phyloP scores from a whole-genome alignment of 2,329 filamentous ascomycete species.

The Pezicula neosporulosa region DNA sequence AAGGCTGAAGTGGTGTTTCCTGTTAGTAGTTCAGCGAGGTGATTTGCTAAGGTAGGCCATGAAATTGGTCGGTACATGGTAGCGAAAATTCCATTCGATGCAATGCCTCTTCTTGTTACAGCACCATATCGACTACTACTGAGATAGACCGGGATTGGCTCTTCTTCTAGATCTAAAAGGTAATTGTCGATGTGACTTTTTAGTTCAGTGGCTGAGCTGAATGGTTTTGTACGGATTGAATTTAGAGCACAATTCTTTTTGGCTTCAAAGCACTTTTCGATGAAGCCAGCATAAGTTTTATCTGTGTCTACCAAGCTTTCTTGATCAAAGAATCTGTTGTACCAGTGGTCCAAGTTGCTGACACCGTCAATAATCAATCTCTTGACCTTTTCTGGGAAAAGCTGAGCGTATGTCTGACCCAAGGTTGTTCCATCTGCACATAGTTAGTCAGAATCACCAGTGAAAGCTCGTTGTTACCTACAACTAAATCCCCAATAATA shows the following conservation, averaged over 20 bases:
- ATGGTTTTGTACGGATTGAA: constrained; percentile 5
- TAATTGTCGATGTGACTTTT: constrained; percentile 10
- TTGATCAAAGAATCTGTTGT: constrained; percentile 12
- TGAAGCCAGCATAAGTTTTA: constrained; percentile 12
- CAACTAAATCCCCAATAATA: constrained; percentile 38
- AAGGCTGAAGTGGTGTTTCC: constrained; percentile 18
- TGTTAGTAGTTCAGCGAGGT: constrained; percentile 12
- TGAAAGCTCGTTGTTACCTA: constrained; percentile 1
- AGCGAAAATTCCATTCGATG: constrained; percentile 32
- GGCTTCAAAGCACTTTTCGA: constrained; percentile 16
- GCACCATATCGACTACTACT: constrained; percentile 16
- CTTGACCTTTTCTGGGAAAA: constrained; percentile 30
- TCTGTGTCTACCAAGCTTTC: constrained; percentile 17
- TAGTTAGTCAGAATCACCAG: not conserved
- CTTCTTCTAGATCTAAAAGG: constrained; percentile 10
- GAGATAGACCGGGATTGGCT: constrained; percentile 19
- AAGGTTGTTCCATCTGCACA: constrained; percentile 31
- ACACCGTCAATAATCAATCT: constrained; percentile 22
- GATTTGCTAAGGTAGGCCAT: constrained; percentile 10
- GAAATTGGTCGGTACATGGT: constrained; percentile 33
- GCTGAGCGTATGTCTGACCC: constrained; percentile 36
- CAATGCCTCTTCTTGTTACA: constrained; percentile 11
- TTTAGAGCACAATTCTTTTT: constrained; percentile 12
- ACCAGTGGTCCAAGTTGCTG: constrained; percentile 24
- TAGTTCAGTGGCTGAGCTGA: constrained; percentile 5